Conservation (phyloP, 176 grass and related monocot species). For the Elaeis guineensis region DNA sequence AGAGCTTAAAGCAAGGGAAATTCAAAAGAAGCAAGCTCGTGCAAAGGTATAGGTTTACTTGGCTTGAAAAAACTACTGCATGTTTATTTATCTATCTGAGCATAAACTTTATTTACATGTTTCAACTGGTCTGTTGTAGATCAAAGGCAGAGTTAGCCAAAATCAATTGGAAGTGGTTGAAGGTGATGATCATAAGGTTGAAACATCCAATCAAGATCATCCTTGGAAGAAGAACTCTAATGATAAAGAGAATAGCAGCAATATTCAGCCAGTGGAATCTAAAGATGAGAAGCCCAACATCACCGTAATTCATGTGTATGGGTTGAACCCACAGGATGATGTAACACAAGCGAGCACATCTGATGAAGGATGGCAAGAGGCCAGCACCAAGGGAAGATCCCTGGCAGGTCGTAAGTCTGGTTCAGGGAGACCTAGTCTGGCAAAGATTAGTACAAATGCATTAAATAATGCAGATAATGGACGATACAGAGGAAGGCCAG, state of each 20-base stretch:
- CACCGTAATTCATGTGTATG: constrained; percentile 26
- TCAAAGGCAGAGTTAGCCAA: constrained; percentile 57
- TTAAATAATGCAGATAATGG: constrained; percentile 54
- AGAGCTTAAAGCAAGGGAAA: constrained; percentile 87
- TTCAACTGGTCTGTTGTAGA: constrained; percentile 31
- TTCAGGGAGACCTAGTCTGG: constrained; percentile 59
- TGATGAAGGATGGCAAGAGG: constrained; percentile 94
- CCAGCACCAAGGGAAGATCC: constrained; percentile 68
- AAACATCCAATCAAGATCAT: constrained; percentile 36
- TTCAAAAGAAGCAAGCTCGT: constrained; percentile 90
- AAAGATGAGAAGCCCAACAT: constrained; percentile 50
- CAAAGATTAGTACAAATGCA: constrained; percentile 73
- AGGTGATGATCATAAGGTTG: constrained; percentile 54
- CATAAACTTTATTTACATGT: constrained; percentile 25
- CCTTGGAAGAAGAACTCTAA: constrained; percentile 43
- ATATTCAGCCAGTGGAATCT: constrained; percentile 36
- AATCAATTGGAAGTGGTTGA: constrained; percentile 58
- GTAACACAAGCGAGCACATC: constrained; percentile 50
- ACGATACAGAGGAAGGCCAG: constrained; percentile 48
- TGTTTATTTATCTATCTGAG: constrained; percentile 15
- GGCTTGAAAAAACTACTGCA: not conserved
- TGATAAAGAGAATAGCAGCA: constrained; percentile 53
- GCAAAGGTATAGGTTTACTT: constrained; percentile 62
- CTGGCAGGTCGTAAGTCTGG: constrained; percentile 48
- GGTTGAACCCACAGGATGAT: constrained; percentile 29